phyloP scores from a whole-genome alignment of 2,329 filamentous ascomycete genomes.

The Fusarium staphyleae region DNA sequence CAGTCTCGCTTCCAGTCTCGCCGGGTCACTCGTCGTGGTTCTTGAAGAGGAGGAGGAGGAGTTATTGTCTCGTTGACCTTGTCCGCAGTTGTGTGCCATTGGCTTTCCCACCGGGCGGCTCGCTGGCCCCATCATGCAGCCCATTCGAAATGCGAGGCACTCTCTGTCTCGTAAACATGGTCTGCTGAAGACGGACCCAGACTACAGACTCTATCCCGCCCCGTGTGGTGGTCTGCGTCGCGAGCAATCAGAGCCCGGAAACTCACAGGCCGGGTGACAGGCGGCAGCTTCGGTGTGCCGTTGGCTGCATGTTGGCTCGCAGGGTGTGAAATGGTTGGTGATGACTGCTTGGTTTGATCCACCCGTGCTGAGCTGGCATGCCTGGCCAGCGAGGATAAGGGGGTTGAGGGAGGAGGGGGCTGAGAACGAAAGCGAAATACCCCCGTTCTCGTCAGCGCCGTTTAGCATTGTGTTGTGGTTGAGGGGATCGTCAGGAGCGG shows the following conservation, averaged over 20 bases:
- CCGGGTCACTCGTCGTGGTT: slow-evolving; percentile 4
- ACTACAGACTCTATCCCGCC: slow-evolving; percentile 30
- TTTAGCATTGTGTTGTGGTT: slow-evolving; percentile 15
- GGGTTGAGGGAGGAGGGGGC: slow-evolving; percentile 24
- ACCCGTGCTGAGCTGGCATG: slow-evolving; percentile 39
- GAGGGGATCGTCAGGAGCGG: slow-evolving; percentile 30
- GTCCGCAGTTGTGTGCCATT: slow-evolving; percentile 28
- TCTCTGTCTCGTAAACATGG: slow-evolving; percentile 10
- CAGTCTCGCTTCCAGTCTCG: slow-evolving; percentile 5
- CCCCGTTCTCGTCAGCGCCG: slow-evolving; percentile 7
- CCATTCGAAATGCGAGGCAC: slow-evolving; percentile 17
- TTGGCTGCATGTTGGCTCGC: slow-evolving; percentile 36
- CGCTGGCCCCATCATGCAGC: slow-evolving; percentile 31
- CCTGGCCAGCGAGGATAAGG: slow-evolving; percentile 31
- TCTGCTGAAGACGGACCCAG: slow-evolving; percentile 20
- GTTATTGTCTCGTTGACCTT: slow-evolving; percentile 14
- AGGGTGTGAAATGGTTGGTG: slow-evolving; percentile 35
- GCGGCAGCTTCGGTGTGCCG: slow-evolving; percentile 40
- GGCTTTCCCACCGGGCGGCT: slow-evolving; percentile 28
- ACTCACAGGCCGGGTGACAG: slow-evolving; percentile 23
- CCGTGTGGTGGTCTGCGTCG: slow-evolving; percentile 14
- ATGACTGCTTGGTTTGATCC: slow-evolving; percentile 33
- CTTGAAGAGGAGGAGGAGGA: neutral
- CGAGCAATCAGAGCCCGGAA: slow-evolving; percentile 36
- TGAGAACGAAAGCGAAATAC: slow-evolving; percentile 20